Evolutionary conservation across 805 yeast genomes (phyloP).

Genomic region (Pichia membranifaciens): DNA sequence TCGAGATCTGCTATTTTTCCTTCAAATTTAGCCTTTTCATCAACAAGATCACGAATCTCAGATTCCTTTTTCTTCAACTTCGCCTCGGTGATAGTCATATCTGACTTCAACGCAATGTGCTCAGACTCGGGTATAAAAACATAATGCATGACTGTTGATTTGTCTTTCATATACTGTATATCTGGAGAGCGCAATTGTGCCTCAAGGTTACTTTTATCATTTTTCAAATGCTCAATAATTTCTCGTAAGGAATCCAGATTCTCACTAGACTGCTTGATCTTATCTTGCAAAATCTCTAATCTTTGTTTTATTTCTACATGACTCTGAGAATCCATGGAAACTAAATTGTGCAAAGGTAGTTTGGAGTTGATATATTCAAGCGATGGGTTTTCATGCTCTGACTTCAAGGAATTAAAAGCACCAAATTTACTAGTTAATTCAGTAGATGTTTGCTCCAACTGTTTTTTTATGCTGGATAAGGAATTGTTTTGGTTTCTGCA

Average conservation of each 20-base stretch:
- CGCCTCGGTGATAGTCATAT: background rate
- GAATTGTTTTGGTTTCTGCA: background rate
- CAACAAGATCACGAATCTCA: background rate
- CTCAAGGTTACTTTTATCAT: conserved; percentile 4
- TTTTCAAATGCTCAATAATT: conserved; percentile 2
- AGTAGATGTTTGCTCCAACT: background rate
- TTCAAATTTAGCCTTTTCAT: background rate
- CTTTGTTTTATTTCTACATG: conserved; percentile 6
- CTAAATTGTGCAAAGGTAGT: conserved; percentile 13
- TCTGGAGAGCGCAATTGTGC: conserved; percentile 14
- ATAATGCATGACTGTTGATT: conserved; percentile 18
- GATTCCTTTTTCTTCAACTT: conserved; percentile 4
- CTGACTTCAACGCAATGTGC: conserved; percentile 4
- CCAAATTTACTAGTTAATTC: background rate
- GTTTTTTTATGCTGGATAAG: background rate
- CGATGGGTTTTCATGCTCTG: conserved; percentile 26
- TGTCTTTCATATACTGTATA: conserved; percentile 21
- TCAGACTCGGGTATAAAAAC: conserved; percentile 17
- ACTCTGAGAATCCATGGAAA: conserved; percentile 13
- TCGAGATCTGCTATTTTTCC: conserved; percentile 5
- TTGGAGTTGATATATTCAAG: conserved; percentile 18
- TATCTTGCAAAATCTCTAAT: conserved; percentile 2
- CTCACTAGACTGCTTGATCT: conserved; percentile 3
- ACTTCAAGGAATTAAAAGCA: conserved; percentile 1
- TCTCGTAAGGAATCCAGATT: background rate